phyloP scores from a whole-genome alignment of 176 grass and related monocot genomes.

The Oryza officinalis region DNA sequence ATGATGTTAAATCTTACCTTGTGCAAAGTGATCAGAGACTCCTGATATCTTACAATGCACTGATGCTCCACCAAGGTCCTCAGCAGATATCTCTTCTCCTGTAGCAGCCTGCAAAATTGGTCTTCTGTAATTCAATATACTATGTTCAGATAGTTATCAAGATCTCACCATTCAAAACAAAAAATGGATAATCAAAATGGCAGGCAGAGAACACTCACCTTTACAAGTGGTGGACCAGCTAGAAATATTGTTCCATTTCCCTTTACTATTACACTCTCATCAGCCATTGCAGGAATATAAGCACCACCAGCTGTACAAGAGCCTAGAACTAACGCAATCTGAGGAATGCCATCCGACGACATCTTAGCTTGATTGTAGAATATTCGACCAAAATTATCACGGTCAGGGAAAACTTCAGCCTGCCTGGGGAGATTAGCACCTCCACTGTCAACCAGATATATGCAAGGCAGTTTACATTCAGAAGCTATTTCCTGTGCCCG shows the following conservation, averaged over 20 bases:
- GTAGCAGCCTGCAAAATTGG: slow-evolving; percentile 83
- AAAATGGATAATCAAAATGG: slow-evolving; percentile 20
- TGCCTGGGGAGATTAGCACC: slow-evolving; percentile 95
- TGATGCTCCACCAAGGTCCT: slow-evolving; percentile 97
- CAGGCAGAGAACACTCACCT: slow-evolving; percentile 53
- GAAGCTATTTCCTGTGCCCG: slow-evolving; percentile 89
- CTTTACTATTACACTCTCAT: slow-evolving; percentile 97
- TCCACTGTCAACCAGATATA: slow-evolving; percentile 97
- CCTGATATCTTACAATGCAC: slow-evolving; percentile 97
- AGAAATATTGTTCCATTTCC: slow-evolving; percentile 97
- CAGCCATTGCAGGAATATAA: slow-evolving; percentile 98
- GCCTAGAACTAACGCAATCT: slow-evolving; percentile 92
- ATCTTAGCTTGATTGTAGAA: slow-evolving; percentile 99
- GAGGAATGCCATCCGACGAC: slow-evolving; percentile 86
- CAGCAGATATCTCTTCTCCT: slow-evolving; percentile 92
- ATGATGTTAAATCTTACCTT: slow-evolving; percentile 57
- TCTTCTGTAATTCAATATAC: slow-evolving; percentile 40
- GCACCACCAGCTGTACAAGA: slow-evolving; percentile 98
- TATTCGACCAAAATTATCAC: slow-evolving; percentile 98
- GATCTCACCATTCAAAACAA: slow-evolving; percentile 12
- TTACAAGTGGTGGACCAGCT: slow-evolving; percentile 94
- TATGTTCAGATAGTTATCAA: slow-evolving; percentile 18
- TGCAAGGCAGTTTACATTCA: slow-evolving; percentile 86
- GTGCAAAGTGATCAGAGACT: slow-evolving; percentile 93
- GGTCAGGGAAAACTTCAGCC: slow-evolving; percentile 94